A percentile compares a stretch with the other conserved stretches of the same genome.
These are phyloP conservation scores for Didymella keratinophila DNA, from an alignment of 2,329 filamentous ascomycete species.

Conservation along the genomic window DNA sequence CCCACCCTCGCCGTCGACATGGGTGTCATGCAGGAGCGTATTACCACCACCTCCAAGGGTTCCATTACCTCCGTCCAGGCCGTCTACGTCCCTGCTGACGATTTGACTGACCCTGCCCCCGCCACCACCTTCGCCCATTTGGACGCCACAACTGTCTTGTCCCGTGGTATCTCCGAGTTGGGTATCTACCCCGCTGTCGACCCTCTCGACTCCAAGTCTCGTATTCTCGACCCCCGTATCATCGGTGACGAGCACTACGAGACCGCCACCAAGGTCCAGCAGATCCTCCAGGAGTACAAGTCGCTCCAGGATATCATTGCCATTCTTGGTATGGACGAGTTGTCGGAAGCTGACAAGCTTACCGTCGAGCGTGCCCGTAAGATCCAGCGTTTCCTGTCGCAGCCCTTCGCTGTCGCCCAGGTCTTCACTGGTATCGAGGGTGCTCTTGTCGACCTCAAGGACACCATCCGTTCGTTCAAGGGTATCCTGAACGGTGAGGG, in stretches of 20 bases:
- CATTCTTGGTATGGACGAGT: constrained; percentile 99
- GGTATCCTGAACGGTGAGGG: constrained; percentile 92
- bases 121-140: constrained; percentile 99
- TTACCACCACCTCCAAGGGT: constrained; percentile 99
- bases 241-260: constrained; percentile 98
- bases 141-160: constrained; percentile 99
- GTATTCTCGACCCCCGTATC: constrained; percentile 99
- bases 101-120: constrained; percentile 99
- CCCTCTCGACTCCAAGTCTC: constrained; percentile 98
- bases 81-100: constrained; percentile 99
- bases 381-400: constrained; percentile 99
- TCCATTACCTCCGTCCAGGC: constrained; percentile 99
- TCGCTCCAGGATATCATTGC: constrained; percentile 99
- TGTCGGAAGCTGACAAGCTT: constrained; percentile 99
- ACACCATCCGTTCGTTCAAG: constrained; percentile 98
- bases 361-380: constrained; percentile 99
- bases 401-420: constrained; percentile 93
- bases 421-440: constrained; percentile 96
- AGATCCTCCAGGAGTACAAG: constrained; percentile 99
- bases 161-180: constrained; percentile 99
- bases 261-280: constrained; percentile 92
- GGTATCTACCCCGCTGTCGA: constrained; percentile 99
- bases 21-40: constrained; percentile 88
- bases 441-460: constrained; percentile 96
- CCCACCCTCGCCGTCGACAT: constrained; percentile 48